Percentiles rank a stretch among this genome's conserved stretches.
These are phyloP conservation scores for Chalaropsis thielavioides DNA, from an alignment of 2,329 filamentous ascomycete species.

Conservation along the genomic window DNA sequence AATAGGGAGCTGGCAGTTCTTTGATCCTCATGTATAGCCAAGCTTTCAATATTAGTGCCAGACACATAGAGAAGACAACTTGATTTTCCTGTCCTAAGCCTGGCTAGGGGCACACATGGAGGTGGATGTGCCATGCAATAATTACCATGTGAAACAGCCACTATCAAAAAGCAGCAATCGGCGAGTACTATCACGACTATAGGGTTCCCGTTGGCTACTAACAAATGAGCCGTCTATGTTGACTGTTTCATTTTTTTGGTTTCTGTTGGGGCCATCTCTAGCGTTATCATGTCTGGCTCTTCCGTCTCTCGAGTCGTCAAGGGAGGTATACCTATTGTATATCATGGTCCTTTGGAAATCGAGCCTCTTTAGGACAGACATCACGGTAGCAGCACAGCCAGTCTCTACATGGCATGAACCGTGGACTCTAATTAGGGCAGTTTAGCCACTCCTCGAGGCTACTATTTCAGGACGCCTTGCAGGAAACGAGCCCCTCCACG, in stretches of 20 bases:
- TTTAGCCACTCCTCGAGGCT: too few species aligned
- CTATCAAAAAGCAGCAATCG: not conserved
- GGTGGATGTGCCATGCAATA: not conserved
- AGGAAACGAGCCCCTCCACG: not conserved
- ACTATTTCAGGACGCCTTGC: not conserved
- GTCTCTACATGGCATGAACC: not conserved
- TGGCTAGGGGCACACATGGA: not conserved
- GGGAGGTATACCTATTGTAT: not conserved
- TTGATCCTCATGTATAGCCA: not conserved
- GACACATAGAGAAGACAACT: not conserved
- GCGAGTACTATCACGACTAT: not conserved
- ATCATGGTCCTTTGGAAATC: not conserved
- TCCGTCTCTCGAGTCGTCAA: not conserved
- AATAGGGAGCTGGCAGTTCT: not conserved
- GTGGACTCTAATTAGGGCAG: not conserved
- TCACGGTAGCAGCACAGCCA: not conserved
- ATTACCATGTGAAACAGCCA: not conserved
- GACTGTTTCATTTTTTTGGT: too few species aligned
- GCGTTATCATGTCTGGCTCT: not conserved
- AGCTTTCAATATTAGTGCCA: not conserved
- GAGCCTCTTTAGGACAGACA: not conserved
- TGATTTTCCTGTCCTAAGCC: not conserved
- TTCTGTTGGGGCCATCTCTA: too few species aligned
- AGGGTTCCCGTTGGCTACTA: not conserved
- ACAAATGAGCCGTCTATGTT: not conserved